A percentile compares a stretch with the other conserved stretches of the same genome.
phyloP scores from a whole-genome alignment of 768 basidiomycete genomes.

The Podaxis mareebaensis region DNA sequence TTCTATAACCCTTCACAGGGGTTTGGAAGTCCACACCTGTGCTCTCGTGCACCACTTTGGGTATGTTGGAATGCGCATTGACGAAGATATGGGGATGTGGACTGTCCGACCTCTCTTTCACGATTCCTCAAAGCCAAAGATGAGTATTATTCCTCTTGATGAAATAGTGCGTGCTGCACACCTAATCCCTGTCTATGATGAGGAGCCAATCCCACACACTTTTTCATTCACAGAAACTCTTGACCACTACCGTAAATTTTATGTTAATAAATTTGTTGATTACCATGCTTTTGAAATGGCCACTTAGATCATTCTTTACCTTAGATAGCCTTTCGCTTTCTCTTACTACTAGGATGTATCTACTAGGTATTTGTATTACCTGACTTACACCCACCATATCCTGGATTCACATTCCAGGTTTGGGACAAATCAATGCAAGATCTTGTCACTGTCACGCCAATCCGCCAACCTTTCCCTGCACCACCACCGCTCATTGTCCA shows the following conservation, averaged over 20 bases:
- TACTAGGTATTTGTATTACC: no score
- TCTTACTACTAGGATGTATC: no score
- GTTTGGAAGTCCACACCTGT: not conserved
- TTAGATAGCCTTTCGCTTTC: no score
- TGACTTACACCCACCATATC: no score
- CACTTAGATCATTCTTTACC: not conserved
- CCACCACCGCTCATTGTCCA: no score
- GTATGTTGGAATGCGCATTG: not conserved
- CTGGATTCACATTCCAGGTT: no score
- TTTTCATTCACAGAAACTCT: conserved; percentile 9
- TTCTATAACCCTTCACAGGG: not conserved
- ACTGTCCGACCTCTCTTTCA: not conserved
- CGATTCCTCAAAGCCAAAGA: not conserved
- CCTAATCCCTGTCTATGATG: conserved; percentile 18
- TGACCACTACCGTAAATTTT: conserved; percentile 9
- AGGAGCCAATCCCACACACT: conserved; percentile 24
- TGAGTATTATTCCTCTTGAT: not conserved
- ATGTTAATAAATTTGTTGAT: conserved; percentile 16
- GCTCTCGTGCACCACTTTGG: conserved; percentile 7
- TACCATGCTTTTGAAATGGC: conserved; percentile 12
- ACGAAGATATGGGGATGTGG: conserved; percentile 6
- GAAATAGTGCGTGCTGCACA: not conserved
- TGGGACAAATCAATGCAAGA: no score
- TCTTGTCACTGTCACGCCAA: no score
- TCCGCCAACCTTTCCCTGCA: no score